Evolutionary conservation across 1,284 basidiomycete genomes (phyloP).

Genomic region (Trichosporon sp.): DNA sequence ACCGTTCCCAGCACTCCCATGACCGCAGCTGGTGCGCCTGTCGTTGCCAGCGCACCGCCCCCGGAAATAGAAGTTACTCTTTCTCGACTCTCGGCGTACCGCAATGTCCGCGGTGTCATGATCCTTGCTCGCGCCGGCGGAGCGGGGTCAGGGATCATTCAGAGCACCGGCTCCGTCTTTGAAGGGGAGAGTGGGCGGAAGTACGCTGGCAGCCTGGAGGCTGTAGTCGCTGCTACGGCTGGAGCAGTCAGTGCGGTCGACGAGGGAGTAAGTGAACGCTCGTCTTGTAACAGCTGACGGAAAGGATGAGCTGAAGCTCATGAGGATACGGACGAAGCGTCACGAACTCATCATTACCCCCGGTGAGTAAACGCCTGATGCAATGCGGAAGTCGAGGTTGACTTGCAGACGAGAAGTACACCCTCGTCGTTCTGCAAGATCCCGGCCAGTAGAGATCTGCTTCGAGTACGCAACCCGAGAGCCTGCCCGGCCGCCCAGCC

Average conservation of each 20-base stretch:
- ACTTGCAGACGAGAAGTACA: conserved; percentile 70
- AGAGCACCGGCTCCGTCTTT: conserved; percentile 80
- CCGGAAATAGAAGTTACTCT: conserved; percentile 78
- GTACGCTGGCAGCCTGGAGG: conserved; percentile 75
- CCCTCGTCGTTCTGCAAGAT: conserved; percentile 82
- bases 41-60: conserved; percentile 57
- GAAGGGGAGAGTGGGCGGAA: conserved; percentile 79
- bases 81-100: conserved; percentile 72
- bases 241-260: conserved; percentile 64
- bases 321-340: conserved; percentile 84
- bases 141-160: conserved; percentile 63
- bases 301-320: conserved; percentile 82
- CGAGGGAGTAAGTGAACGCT: conserved; percentile 37
- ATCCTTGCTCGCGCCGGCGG: conserved; percentile 66
- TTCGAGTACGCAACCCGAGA: no score
- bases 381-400: conserved; percentile 19
- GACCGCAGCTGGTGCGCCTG: conserved; percentile 23
- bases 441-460: conserved; percentile 56
- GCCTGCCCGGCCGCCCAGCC: neutral
- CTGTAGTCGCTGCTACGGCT: conserved; percentile 76
- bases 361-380: conserved; percentile 61
- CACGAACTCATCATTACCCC: conserved; percentile 95
- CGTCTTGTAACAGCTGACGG: neutral
- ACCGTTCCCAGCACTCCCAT: conserved; percentile 15
- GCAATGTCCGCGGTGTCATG: conserved; percentile 84